Evolutionary conservation across 2,329 filamentous ascomycete genomes (phyloP), one percentile per base, ranked within the genome.

Genomic region (Cercospora canescens): DNA sequence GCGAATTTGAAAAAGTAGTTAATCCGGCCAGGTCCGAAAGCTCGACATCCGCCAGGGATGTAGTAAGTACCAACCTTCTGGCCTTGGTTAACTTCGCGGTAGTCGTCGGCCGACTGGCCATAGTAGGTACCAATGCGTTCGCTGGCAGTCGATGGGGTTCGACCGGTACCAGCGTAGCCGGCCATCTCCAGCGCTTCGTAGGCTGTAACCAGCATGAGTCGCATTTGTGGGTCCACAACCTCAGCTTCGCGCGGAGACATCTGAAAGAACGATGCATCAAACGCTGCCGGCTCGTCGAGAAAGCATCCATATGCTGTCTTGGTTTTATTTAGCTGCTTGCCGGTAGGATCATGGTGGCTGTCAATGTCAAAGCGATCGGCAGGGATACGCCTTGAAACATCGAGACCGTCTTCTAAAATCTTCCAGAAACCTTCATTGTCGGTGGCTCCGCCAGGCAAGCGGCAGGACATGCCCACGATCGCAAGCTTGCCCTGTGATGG

Each of bases 221-320:
- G 86, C 76, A 93, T 91, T 86, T 92, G 92, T 0, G 92, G 92
- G 76, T 94, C 91, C 1, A 90, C 93, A 75, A 93, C 90, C 60
- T 88, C 86, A 30, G 92, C 92, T 79, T 94, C 91, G 71, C 90
- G 87, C 6, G 91, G 91, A 37, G 91, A 93, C 89, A 94, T 93
- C 79, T 93, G 93, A 85, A 94, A 94, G 80, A 94, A 94, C 1
- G 89, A 84, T n/a, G 90, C 89, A 72, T 94, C 91, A 74, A 94
- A 94, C 56, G 90, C 82, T 63, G 90, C 90, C 0, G 91, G 91
- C 67, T 93, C 86, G 68, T 92, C 88, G 70, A 92, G 86, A 80
- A 88, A 93, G 80, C 90, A 92, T 16, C 91, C 91, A 72, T 88
- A 92, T 3, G 89, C 89, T 1, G 90, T 92, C 77, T 91, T 89